A percentile compares a stretch with the other conserved stretches of the same genome.
Conservation (phyloP, 257 asterid species). For the Capsicum rhomboideum region DNA sequence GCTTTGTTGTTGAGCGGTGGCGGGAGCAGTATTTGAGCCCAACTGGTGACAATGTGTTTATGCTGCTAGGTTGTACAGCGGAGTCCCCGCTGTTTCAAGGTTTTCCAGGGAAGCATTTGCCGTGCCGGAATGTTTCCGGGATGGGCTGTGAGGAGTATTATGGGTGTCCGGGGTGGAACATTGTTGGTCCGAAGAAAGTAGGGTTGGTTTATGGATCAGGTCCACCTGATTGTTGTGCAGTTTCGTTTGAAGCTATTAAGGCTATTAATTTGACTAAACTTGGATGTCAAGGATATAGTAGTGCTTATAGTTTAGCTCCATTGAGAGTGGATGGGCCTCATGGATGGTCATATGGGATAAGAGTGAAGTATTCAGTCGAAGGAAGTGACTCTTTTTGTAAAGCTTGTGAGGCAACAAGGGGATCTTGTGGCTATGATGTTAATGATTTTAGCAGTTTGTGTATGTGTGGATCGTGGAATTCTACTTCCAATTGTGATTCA, state of each 20-base stretch:
- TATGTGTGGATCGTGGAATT: constrained; percentile 77
- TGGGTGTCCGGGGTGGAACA: constrained; percentile 78
- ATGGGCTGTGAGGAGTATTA: constrained; percentile 88
- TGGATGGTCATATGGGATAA: constrained; percentile 82
- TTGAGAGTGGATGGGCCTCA: constrained; percentile 53
- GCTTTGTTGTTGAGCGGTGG: constrained; percentile 78
- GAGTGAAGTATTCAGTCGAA: constrained; percentile 53
- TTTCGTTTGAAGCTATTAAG: constrained; percentile 42
- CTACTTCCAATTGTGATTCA: constrained; percentile 82
- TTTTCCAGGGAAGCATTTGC: constrained; percentile 55
- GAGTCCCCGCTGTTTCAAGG: constrained; percentile 65
- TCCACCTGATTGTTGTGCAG: constrained; percentile 77
- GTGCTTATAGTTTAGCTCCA: constrained; percentile 86
- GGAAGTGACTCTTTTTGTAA: constrained; percentile 58
- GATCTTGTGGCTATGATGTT: constrained; percentile 65
- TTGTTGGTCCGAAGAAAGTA: constrained; percentile 29
- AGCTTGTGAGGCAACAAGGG: constrained; percentile 89
- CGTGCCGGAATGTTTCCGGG: constrained; percentile 77
- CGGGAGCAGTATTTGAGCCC: constrained; percentile 60
- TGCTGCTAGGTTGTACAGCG: constrained; percentile 74
- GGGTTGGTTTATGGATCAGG: constrained; percentile 55
- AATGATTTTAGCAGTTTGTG: constrained; percentile 42
- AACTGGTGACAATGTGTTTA: constrained; percentile 63
- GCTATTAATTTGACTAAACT: constrained; percentile 69
- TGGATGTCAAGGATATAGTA: constrained; percentile 87